Conservation (phyloP, 495 filamentous ascomycete species). For the Neurospora sp. region DNA sequence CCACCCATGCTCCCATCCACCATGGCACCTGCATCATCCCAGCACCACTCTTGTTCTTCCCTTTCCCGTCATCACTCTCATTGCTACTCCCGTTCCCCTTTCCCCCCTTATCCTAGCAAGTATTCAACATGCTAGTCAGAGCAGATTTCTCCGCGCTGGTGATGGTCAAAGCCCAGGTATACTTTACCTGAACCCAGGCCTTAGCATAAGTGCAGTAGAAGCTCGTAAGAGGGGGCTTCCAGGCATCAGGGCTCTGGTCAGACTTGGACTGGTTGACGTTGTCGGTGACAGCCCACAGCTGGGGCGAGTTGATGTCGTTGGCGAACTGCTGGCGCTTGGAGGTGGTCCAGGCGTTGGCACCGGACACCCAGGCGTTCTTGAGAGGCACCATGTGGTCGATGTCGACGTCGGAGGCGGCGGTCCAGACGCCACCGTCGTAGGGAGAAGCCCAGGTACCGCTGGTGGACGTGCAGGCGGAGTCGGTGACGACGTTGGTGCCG, state of each 20-base stretch:
- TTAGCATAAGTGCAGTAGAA: constrained; percentile 68
- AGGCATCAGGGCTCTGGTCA: constrained; percentile 57
- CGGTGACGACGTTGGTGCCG: constrained; percentile 43
- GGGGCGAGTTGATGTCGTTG: constrained; percentile 60
- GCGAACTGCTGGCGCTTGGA: constrained; percentile 53
- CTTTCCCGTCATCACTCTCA: background rate
- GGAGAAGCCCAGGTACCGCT: constrained; percentile 54
- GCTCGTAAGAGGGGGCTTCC: constrained; percentile 59
- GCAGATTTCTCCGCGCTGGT: constrained; percentile 39
- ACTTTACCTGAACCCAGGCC: constrained; percentile 64
- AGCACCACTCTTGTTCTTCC: background rate
- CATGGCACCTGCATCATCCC: background rate
- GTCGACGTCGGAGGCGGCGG: constrained; percentile 52
- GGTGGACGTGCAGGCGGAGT: constrained; percentile 43
- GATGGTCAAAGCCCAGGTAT: constrained; percentile 39
- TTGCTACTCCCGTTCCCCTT: background rate
- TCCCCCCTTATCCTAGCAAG: constrained; percentile 35
- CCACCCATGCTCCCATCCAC: background rate
- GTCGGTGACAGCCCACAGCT: constrained; percentile 65
- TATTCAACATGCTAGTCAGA: constrained; percentile 51
- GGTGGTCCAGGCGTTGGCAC: constrained; percentile 50
- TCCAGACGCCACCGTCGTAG: constrained; percentile 64
- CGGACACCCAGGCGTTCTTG: constrained; percentile 62
- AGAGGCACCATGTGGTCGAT: constrained; percentile 72
- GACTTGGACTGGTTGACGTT: constrained; percentile 62